A percentile compares a stretch with the other conserved stretches of the same genome.
phyloP scores from a whole-genome alignment of 768 basidiomycete species.

The Arthromyces matolae region DNA sequence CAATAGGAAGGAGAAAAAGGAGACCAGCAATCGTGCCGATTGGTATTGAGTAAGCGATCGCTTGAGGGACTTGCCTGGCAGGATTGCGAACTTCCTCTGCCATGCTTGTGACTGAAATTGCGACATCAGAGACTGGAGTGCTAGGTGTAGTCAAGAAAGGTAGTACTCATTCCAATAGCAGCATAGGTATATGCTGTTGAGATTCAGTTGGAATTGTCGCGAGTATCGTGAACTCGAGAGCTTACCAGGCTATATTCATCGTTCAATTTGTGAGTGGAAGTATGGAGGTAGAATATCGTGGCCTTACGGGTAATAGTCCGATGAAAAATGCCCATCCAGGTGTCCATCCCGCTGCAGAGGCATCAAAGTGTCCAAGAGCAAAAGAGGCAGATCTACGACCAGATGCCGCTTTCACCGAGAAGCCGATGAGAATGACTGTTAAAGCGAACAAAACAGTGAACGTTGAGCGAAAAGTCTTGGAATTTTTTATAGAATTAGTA shows the following conservation, averaged over 20 bases:
- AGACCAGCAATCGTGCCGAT: slow-evolving; percentile 50
- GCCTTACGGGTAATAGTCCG: slow-evolving; percentile 55
- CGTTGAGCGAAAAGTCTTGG: neutral
- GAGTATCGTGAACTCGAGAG: neutral
- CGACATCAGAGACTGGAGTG: neutral
- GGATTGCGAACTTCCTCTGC: slow-evolving; percentile 66
- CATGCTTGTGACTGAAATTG: slow-evolving; percentile 53
- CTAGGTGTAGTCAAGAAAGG: neutral
- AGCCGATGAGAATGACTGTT: slow-evolving; percentile 52
- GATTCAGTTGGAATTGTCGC: neutral
- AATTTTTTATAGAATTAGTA: slow-evolving; percentile 16
- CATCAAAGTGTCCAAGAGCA: slow-evolving; percentile 56
- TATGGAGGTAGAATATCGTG: neutral
- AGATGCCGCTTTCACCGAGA: slow-evolving; percentile 53
- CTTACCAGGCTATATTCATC: slow-evolving; percentile 29
- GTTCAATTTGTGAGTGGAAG: slow-evolving; percentile 1
- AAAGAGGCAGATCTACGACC: slow-evolving; percentile 53
- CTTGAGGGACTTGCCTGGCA: slow-evolving; percentile 48
- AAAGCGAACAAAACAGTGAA: neutral
- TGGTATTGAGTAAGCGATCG: slow-evolving; percentile 51
- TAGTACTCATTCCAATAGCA: slow-evolving; percentile 60
- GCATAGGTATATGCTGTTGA: slow-evolving; percentile 47
- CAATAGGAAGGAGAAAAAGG: slow-evolving; percentile 55
- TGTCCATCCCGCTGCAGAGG: slow-evolving; percentile 63
- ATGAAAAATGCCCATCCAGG: slow-evolving; percentile 70